Base-by-base conservation (phyloP, 1,139 yeast species). In the Yamadazyma triangularis region DNA sequence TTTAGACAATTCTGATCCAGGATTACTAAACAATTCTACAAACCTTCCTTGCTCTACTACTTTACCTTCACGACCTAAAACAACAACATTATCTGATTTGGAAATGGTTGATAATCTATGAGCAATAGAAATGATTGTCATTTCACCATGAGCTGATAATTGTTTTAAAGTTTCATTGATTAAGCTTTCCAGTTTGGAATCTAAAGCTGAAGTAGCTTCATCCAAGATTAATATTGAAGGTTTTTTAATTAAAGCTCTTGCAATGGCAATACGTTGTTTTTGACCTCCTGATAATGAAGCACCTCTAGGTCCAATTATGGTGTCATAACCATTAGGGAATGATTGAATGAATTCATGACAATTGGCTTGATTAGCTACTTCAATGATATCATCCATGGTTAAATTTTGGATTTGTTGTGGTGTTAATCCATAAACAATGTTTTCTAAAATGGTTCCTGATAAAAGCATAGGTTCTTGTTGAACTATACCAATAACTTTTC, bases 91-190 rank as follows among this genome's bases (percentile, higher is more conserved):
- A 30, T 68, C 73, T 1, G 73, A 65, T 38, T 67, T 68, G 13
- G 72, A 61, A 28, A 85, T 85, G 8, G 96, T 83, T 12, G 91
- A 85, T 32, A 89, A 72, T 47, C 96, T 70, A 57, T 88, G 97
- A 1, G 97, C 97, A 50, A 89, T 85, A 24, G 94, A 87, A 22
- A 88, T 82, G 1, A 94, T 88, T 1, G 96, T 87, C 60, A 85
- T 69, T 20, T 84, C 85, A 25, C 81, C 77, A 15, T 64, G 60
- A 3, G 56, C 43, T 1, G 70, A 63, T 32, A 82, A 73, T 38
- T 74, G 69, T 38, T 72, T 56, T 37, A 79, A 56, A 0, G 82
- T 72, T 36, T 74, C 77, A 31, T 81, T 83, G 36, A 84, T 77
- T 15, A 76, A 64, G 38, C 70, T 68, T 50, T 84, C 94, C 53